Percentiles rank a stretch among this genome's conserved stretches.
These are phyloP conservation scores for Onygenales sp. DNA, from an alignment of 2,329 filamentous ascomycete genomes.

Conservation along the genomic window DNA sequence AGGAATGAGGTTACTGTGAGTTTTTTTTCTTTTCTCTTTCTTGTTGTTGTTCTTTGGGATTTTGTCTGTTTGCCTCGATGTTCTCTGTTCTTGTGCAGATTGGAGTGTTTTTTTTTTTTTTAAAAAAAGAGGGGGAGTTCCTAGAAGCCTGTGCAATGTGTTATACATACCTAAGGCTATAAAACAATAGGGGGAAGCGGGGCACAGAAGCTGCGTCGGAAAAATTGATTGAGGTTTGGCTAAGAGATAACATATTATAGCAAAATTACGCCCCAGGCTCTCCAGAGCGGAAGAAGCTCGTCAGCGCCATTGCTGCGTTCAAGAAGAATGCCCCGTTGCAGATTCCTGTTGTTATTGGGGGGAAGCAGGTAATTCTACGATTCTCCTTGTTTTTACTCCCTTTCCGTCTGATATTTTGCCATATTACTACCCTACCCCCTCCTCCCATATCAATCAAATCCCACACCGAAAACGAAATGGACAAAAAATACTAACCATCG, in stretches of 20 bases:
- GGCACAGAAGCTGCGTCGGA: no score
- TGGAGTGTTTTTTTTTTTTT: no score
- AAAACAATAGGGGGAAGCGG: no score
- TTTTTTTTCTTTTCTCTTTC: constrained; percentile 12
- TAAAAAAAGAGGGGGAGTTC: no score
- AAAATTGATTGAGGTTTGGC: no score
- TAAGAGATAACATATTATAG: constrained; percentile 35
- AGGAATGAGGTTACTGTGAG: constrained; percentile 93
- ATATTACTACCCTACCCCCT: neutral
- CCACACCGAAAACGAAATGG: no score
- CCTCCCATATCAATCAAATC: neutral
- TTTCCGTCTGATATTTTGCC: neutral
- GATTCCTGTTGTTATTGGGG: constrained; percentile 74
- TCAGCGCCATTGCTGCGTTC: constrained; percentile 60
- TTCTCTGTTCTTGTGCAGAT: no score
- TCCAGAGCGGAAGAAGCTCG: constrained; percentile 64
- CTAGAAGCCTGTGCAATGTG: no score
- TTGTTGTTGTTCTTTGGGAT: neutral
- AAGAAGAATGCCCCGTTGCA: constrained; percentile 62
- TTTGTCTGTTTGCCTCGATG: neutral
- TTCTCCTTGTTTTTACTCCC: neutral
- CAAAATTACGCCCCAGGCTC: constrained; percentile 85
- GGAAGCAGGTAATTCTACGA: constrained; percentile 56
- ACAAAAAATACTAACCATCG: neutral
- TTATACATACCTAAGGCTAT: no score